Evolutionary conservation across 495 filamentous ascomycete species (phyloP), one percentile per base, ranked within the genome.

Genomic region (Pseudevernia furfuracea): DNA sequence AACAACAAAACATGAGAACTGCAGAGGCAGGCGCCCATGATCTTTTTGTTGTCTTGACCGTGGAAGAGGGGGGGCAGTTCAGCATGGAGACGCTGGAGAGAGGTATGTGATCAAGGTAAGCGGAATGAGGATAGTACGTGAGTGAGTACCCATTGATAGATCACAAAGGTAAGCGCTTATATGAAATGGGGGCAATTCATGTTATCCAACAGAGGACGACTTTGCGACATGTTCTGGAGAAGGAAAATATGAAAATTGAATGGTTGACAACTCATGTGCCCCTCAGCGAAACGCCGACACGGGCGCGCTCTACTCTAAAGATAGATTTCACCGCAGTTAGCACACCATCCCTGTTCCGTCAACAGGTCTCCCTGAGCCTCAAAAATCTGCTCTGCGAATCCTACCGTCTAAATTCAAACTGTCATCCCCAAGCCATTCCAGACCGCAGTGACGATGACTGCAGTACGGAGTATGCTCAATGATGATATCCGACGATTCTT

Each of bases 111-210:
- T 17, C 15, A 30, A 28, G 25, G 23, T 59, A 46, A 59, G 55
- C 21, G 65, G 25, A 59, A 43, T 21, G 21, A 58, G 25, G 19
- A 44, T 30, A 53, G 59, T 34, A 61, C 39, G 21, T 55, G 38
- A 48, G 48, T 55, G 25, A 52, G 21, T 21, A 34, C 46, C 66
- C 62, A 59, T 68, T 65, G 66, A 68, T 68, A 37, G 25, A 43
- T 25, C 37, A n/a, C 21, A 32, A 12, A 43, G 34, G 58, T 68
- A 63, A 65, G 62, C 60, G 62, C 62, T 68, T 68, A 34, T 30
- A 59, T 65, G 19, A 34, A 39, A 59, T 65, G 19, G 28, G 32
- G 38, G 49, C n/a, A 52, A 21, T 52, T 49, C 55, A 56, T 59
- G 58, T 64, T n/a, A 17, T 52, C 57, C 52, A 68, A 62, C 60